These are phyloP conservation scores for Alternaria panax DNA, from an alignment of 2,329 filamentous ascomycete genomes.

Conservation along the genomic window DNA sequence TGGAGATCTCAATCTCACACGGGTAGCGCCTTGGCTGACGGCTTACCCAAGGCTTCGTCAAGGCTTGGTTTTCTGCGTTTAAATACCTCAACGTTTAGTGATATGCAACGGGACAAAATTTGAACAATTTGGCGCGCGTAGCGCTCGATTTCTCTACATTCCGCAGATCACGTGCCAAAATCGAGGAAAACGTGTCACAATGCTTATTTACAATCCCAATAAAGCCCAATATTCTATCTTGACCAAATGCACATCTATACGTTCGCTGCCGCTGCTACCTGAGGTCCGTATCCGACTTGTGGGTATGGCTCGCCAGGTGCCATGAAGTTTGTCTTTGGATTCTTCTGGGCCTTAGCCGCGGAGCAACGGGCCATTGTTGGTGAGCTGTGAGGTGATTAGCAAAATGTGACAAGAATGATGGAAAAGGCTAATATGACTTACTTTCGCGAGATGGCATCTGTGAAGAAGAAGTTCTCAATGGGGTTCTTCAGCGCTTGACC, in stretches of 20 bases:
- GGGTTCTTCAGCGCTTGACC: slow-evolving; percentile 80
- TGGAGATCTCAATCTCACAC: slow-evolving; percentile 6
- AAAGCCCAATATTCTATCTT: slow-evolving; percentile 23
- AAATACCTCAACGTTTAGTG: slow-evolving; percentile 9
- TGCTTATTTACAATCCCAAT: slow-evolving; percentile 45
- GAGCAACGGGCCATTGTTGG: slow-evolving; percentile 99
- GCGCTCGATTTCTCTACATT: slow-evolving; percentile 32
- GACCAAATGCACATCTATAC: slow-evolving; percentile 26
- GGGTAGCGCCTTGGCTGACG: slow-evolving; percentile 23
- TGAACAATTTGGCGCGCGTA: slow-evolving; percentile 20
- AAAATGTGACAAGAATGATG: background rate
- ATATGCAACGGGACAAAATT: background rate
- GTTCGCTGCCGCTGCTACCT: slow-evolving; percentile 33
- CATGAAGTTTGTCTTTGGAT: slow-evolving; percentile 60
- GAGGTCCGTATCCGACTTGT: slow-evolving; percentile 53
- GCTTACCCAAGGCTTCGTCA: slow-evolving; percentile 8
- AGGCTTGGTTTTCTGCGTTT: slow-evolving; percentile 8
- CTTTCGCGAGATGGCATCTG: slow-evolving; percentile 95
- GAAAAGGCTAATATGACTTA: slow-evolving; percentile 55
- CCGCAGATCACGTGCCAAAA: slow-evolving; percentile 26
- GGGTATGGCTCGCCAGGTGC: slow-evolving; percentile 55
- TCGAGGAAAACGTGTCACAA: slow-evolving; percentile 30
- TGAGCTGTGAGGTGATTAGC: slow-evolving; percentile 66
- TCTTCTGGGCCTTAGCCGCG: slow-evolving; percentile 77
- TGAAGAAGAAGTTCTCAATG: slow-evolving; percentile 98